Conservation (phyloP, 306 rosid species). For the Castanea crenata region DNA sequence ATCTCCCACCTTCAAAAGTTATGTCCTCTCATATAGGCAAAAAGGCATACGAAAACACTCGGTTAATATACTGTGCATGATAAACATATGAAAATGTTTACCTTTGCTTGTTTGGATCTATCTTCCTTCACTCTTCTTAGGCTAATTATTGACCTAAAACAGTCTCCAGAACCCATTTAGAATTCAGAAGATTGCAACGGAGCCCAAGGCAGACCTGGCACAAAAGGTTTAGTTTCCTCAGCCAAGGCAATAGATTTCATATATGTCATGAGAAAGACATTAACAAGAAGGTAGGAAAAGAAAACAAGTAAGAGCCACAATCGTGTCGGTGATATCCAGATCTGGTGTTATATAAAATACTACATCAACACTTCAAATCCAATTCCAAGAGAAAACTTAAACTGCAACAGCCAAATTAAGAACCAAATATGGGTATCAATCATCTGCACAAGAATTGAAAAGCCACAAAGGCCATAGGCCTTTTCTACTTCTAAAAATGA, state of each 20-base stretch:
- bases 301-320: background rate
- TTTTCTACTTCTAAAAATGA: too few relatives aligned
- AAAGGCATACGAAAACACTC: background rate
- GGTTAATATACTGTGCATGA: background rate
- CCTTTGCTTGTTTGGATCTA: slow-evolving; percentile 45
- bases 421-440: background rate
- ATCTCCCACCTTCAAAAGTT: background rate
- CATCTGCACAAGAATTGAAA: too few relatives aligned
- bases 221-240: background rate
- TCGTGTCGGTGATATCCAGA: background rate
- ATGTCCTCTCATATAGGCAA: slow-evolving; percentile 1
- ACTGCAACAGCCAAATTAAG: background rate
- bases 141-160: slow-evolving; percentile 48
- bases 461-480: too few relatives aligned
- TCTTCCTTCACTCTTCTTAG: slow-evolving; percentile 46
- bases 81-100: slow-evolving; percentile 10
- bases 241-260: background rate
- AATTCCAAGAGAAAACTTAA: too few relatives aligned
- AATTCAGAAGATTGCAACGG: slow-evolving; percentile 3
- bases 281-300: background rate
- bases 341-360: background rate
- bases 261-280: background rate
- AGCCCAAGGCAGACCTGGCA: slow-evolving; percentile 26
- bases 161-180: slow-evolving; percentile 55
- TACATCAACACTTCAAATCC: too few relatives aligned